phyloP scores from a whole-genome alignment of 2,329 filamentous ascomycete genomes.

The Pseudohalonectria lignicola region DNA sequence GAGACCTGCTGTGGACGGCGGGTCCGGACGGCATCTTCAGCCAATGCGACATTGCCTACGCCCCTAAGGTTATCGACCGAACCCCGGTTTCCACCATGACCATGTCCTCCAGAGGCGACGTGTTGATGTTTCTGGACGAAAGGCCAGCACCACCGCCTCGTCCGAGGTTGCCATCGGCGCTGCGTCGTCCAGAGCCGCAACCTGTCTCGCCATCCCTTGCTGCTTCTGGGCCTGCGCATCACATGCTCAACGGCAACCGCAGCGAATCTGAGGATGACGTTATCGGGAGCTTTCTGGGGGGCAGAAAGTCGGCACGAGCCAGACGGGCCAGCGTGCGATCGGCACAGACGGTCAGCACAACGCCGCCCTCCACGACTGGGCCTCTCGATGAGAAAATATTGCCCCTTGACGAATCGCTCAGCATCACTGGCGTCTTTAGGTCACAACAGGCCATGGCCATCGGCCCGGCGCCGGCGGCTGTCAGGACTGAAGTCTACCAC shows the following conservation, averaged over 20 bases:
- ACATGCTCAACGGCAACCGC: conserved; percentile 42
- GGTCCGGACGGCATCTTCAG: conserved; percentile 51
- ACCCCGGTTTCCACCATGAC: conserved; percentile 49
- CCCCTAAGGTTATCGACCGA: conserved; percentile 51
- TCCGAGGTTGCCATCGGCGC: conserved; percentile 22
- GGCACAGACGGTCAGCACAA: conserved; percentile 36
- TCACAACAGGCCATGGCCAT: conserved; percentile 53
- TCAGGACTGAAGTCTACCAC: conserved; percentile 39
- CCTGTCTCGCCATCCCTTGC: conserved; percentile 7
- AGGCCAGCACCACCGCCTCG: conserved; percentile 33
- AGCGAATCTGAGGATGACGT: conserved; percentile 58
- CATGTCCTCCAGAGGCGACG: conserved; percentile 48
- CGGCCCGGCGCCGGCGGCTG: conserved; percentile 41
- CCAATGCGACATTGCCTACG: conserved; percentile 55
- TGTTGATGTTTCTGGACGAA: conserved; percentile 52
- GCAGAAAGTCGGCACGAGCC: conserved; percentile 24
- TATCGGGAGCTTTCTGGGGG: conserved; percentile 45
- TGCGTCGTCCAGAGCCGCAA: background rate
- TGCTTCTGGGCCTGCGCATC: conserved; percentile 32
- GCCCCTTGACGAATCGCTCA: conserved; percentile 46
- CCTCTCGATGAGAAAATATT: conserved; percentile 31
- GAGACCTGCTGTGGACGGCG: conserved; percentile 56
- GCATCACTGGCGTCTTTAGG: conserved; percentile 44
- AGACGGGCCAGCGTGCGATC: conserved; percentile 32
- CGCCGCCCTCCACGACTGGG: conserved; percentile 34